Evolutionary conservation across 805 yeast species (phyloP).

Genomic region (Wickerhamomyces rabaulensis): DNA sequence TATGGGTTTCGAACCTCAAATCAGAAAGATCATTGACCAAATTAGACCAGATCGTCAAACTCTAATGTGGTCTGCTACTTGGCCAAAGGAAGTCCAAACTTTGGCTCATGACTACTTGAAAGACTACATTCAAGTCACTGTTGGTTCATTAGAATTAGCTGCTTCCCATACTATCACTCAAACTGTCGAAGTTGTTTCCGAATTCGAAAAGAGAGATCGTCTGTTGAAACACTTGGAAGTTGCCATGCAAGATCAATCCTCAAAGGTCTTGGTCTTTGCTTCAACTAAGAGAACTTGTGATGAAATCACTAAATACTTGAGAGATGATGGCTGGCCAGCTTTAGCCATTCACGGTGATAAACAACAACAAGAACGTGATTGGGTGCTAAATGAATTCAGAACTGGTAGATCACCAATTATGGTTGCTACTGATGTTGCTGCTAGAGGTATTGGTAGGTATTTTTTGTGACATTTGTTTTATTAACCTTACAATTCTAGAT

Average conservation of each 20-base stretch:
- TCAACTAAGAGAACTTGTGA: conserved; percentile 99
- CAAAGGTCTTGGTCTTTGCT: conserved; percentile 84
- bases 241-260: conserved; percentile 63
- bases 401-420: conserved; percentile 89
- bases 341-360: conserved; percentile 98
- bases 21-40: conserved; percentile 95
- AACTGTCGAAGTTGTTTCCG: conserved; percentile 84
- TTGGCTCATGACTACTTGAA: conserved; percentile 86
- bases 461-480: conserved; percentile 7
- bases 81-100: conserved; percentile 98
- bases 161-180: conserved; percentile 97
- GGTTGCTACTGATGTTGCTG: conserved; percentile 99
- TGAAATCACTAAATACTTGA: conserved; percentile 83
- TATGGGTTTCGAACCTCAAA: conserved; percentile 99
- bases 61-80: conserved; percentile 99
- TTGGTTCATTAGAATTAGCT: conserved; percentile 92
- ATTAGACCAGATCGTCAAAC: conserved; percentile 99
- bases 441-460: conserved; percentile 98
- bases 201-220: conserved; percentile 92
- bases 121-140: conserved; percentile 93
- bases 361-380: conserved; percentile 96
- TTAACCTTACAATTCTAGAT: conserved; percentile 19
- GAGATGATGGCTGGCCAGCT: conserved; percentile 98
- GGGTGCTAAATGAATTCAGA: conserved; percentile 94
- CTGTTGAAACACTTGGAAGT: conserved; percentile 75